Percentiles rank a stretch among this genome's conserved stretches.
Conservation (phyloP, 208 protist species). For the Trypanosomatidae sp. region DNA sequence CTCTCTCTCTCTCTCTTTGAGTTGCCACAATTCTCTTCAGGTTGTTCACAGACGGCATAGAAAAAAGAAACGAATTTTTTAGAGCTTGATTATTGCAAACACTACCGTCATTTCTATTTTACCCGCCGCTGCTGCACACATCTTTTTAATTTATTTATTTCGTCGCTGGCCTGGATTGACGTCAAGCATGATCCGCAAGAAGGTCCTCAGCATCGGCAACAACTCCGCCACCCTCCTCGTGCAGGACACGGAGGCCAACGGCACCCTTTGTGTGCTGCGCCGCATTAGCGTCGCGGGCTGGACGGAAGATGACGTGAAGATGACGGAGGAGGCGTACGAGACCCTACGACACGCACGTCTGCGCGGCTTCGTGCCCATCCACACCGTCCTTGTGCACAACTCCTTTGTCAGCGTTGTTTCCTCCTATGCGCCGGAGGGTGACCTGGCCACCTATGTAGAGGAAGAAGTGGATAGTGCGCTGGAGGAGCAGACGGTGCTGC, state of each 20-base stretch:
- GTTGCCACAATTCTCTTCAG: too few species aligned
- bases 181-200: constrained; percentile 74
- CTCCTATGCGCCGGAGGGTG: constrained; percentile 50
- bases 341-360: constrained; percentile 27
- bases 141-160: too few species aligned
- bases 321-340: constrained; percentile 41
- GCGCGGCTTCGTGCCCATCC: constrained; percentile 49
- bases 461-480: constrained; percentile 35
- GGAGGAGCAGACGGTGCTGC: constrained; percentile 39
- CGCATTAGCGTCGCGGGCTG: constrained; percentile 63
- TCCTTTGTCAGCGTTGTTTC: constrained; percentile 70
- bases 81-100: too few species aligned
- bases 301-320: constrained; percentile 29
- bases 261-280: constrained; percentile 59
- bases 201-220: constrained; percentile 67
- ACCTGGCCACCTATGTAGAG: constrained; percentile 60
- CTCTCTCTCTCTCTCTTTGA: too few species aligned
- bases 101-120: neutral
- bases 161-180: neutral
- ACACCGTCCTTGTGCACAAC: constrained; percentile 57
- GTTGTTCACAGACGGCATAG: too few species aligned
- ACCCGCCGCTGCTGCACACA: too few species aligned
- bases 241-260: constrained; percentile 60
- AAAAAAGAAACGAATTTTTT: too few species aligned
- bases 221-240: constrained; percentile 81